Evolutionary conservation across 257 asterid genomes (phyloP).

Genomic region (Solanum sitiens): DNA sequence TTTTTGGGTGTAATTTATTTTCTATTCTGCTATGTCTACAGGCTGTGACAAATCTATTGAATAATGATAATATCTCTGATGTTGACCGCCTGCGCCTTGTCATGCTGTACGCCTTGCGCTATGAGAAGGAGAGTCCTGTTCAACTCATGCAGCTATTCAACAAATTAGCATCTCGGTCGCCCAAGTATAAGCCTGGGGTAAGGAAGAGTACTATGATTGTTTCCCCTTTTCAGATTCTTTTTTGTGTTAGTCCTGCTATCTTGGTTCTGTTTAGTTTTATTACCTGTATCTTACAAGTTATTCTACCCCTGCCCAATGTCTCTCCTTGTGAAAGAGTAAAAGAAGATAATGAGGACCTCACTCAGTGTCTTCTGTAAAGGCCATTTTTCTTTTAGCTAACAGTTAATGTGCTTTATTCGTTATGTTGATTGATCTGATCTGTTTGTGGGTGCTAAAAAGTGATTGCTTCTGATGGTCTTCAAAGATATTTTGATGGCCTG

Average conservation of each 20-base stretch:
- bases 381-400: neutral
- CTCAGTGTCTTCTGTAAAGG: neutral
- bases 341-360: neutral
- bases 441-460: neutral
- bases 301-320: neutral
- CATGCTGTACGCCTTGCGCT: slow-evolving; percentile 91
- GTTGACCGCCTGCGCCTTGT: slow-evolving; percentile 89
- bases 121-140: slow-evolving; percentile 94
- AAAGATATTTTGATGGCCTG: neutral
- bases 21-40: slow-evolving; percentile 16
- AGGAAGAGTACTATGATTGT: neutral
- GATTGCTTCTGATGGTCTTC: neutral
- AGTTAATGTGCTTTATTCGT: neutral
- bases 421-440: neutral
- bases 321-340: neutral
- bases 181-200: slow-evolving; percentile 98
- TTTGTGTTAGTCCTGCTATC: neutral
- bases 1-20: neutral
- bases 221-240: neutral
- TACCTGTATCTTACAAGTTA: neutral
- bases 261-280: slow-evolving; percentile 2
- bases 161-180: slow-evolving; percentile 87
- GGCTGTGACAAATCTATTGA: slow-evolving; percentile 88
- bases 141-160: slow-evolving; percentile 97
- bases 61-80: slow-evolving; percentile 68